Percentiles rank a stretch among this genome's conserved stretches.
Conservation (phyloP, 1,284 basidiomycete species). For the Tilletia setariae region DNA sequence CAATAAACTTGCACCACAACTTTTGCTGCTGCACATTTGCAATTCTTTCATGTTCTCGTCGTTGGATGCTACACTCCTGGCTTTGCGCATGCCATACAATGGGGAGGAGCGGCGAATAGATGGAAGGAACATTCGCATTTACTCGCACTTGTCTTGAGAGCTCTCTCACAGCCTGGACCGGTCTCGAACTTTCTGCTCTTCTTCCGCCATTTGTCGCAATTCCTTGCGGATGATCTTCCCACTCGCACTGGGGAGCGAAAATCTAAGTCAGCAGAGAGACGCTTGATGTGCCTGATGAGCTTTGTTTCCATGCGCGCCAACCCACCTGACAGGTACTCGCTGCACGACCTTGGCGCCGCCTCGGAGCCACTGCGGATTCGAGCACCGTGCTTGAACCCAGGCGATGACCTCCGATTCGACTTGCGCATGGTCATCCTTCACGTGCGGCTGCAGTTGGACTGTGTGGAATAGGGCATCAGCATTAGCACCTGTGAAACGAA, state of each 20-base stretch:
- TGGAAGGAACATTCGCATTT: too few species aligned
- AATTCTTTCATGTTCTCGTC: too few species aligned
- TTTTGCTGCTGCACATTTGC: too few species aligned
- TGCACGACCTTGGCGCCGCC: conserved; percentile 48
- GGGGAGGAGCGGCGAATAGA: too few species aligned
- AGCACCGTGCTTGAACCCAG: conserved; percentile 50
- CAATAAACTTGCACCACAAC: not conserved
- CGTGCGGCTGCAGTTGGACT: not conserved
- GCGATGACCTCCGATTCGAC: conserved; percentile 31
- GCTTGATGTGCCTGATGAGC: too few species aligned
- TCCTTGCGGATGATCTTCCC: conserved; percentile 47
- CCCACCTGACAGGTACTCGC: conserved; percentile 43
- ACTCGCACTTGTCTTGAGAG: too few species aligned
- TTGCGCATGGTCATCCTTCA: not conserved
- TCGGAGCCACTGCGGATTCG: conserved; percentile 53
- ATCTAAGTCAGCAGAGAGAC: conserved; percentile 12
- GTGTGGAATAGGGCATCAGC: not conserved
- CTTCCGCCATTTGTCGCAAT: not conserved
- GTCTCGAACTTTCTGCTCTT: not conserved
- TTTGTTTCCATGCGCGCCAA: not conserved
- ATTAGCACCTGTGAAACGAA: not conserved
- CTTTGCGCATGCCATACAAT: too few species aligned
- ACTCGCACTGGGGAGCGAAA: conserved; percentile 27
- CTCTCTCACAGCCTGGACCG: not conserved
- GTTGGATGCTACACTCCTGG: too few species aligned